These are phyloP conservation scores for Vigna unguiculata DNA, from an alignment of 306 rosid genomes.

Conservation along the genomic window DNA sequence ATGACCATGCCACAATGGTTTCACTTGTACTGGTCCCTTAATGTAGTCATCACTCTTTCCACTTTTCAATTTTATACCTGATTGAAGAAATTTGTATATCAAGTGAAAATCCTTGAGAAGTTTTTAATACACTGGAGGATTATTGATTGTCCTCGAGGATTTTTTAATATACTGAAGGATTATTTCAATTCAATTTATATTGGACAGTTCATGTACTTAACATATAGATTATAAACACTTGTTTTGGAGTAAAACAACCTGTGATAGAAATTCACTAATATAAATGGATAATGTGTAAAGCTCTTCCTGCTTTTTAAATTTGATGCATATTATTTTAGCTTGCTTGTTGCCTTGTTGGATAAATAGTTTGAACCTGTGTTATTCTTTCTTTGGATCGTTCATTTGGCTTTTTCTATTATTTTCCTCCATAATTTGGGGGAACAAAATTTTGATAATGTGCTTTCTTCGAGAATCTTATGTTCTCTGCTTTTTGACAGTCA, in stretches of 20 bases:
- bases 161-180: background rate
- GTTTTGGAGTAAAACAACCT: background rate
- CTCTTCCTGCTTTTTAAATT: slow-evolving; percentile 18
- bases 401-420: slow-evolving; percentile 10
- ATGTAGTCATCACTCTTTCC: background rate
- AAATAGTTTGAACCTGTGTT: slow-evolving; percentile 17
- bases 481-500: slow-evolving; percentile 66
- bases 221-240: background rate
- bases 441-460: slow-evolving; percentile 22
- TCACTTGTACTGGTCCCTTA: background rate
- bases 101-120: slow-evolving; percentile 17
- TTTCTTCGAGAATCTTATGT: slow-evolving; percentile 39
- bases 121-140: no score
- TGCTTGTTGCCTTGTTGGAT: slow-evolving; percentile 7
- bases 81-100: slow-evolving; percentile 10
- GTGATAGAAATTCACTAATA: slow-evolving; percentile 29
- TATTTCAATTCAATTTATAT: no score
- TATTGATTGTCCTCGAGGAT: no score
- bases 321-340: slow-evolving; percentile 33
- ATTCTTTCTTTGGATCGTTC: slow-evolving; percentile 22
- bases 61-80: slow-evolving; percentile 24
- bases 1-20: background rate
- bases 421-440: slow-evolving; percentile 13
- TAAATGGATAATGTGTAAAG: slow-evolving; percentile 22
- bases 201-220: background rate